Conservation (phyloP, 208 protist genomes). For the Trypanosoma mega region DNA sequence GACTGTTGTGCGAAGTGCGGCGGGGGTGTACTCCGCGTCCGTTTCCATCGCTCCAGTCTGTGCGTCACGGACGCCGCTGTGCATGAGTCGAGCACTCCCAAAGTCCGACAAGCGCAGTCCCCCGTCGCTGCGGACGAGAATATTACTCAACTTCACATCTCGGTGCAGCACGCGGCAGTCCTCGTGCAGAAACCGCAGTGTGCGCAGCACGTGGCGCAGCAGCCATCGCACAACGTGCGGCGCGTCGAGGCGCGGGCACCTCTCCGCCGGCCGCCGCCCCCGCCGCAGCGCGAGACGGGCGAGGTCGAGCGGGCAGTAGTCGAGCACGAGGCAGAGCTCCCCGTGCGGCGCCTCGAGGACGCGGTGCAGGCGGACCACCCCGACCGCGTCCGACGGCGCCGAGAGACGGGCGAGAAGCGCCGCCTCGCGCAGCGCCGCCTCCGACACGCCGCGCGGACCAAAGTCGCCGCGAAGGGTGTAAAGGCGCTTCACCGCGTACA, state of each 20-base stretch:
- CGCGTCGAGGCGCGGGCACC: constrained; percentile 33
- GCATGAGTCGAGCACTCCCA: constrained; percentile 73
- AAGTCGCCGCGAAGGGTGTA: constrained; percentile 74
- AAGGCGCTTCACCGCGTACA: constrained; percentile 81
- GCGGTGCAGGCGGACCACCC: constrained; percentile 44
- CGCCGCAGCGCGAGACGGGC: constrained; percentile 36
- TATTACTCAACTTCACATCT: constrained; percentile 89
- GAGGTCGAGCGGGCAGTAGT: constrained; percentile 65
- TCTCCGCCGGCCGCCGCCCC: not conserved
- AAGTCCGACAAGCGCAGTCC: constrained; percentile 87
- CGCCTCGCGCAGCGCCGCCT: constrained; percentile 73
- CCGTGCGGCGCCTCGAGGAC: constrained; percentile 77
- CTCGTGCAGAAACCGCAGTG: constrained; percentile 71
- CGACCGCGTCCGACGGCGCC: constrained; percentile 6
- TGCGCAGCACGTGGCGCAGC: constrained; percentile 62
- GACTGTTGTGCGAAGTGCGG: constrained; percentile 78
- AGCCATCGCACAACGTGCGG: constrained; percentile 67
- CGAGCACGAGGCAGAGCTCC: constrained; percentile 83
- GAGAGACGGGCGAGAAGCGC: constrained; percentile 45
- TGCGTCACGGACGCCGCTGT: no score
- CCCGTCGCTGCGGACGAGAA: constrained; percentile 66
- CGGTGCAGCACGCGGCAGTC: constrained; percentile 78
- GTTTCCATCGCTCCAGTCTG: not conserved
- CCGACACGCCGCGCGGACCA: constrained; percentile 60
- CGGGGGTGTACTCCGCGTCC: constrained; percentile 49